Evolutionary conservation across 2,329 filamentous ascomycete species (phyloP).

Genomic region (Ascosphaera apis): DNA sequence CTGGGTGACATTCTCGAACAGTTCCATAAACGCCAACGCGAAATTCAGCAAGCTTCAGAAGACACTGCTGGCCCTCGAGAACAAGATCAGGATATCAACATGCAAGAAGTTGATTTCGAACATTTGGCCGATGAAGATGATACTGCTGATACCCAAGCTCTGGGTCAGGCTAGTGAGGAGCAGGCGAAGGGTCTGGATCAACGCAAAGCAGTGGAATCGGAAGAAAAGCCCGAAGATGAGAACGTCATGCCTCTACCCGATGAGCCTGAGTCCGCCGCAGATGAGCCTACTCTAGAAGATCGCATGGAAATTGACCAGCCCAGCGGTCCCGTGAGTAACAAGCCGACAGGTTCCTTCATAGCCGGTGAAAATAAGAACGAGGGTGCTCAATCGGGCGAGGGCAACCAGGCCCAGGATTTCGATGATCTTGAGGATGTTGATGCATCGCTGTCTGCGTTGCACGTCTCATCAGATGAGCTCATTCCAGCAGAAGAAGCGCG

Average conservation of each 20-base stretch:
- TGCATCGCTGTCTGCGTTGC: slow-evolving; percentile 44
- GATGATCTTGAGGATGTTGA: slow-evolving; percentile 25
- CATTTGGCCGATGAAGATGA: slow-evolving; percentile 70
- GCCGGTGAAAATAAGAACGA: slow-evolving; percentile 21
- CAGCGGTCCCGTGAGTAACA: slow-evolving; percentile 14
- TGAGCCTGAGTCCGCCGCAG: slow-evolving; percentile 14
- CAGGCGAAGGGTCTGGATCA: slow-evolving; percentile 71
- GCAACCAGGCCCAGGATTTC: slow-evolving; percentile 20
- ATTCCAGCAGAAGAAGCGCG: slow-evolving; percentile 34
- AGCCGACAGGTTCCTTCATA: slow-evolving; percentile 25
- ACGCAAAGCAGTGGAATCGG: slow-evolving; percentile 59
- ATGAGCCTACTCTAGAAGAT: slow-evolving; percentile 26
- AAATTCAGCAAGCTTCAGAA: slow-evolving; percentile 44
- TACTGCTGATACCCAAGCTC: slow-evolving; percentile 67
- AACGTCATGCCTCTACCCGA: slow-evolving; percentile 34
- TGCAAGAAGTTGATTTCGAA: slow-evolving; percentile 68
- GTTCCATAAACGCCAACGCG: slow-evolving; percentile 72
- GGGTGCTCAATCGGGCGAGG: slow-evolving; percentile 9
- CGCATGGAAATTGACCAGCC: slow-evolving; percentile 20
- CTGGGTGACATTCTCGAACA: slow-evolving; percentile 78
- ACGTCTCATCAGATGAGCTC: slow-evolving; percentile 35
- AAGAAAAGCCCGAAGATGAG: slow-evolving; percentile 31
- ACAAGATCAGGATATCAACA: slow-evolving; percentile 39
- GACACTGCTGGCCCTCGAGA: slow-evolving; percentile 30
- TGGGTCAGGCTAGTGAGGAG: slow-evolving; percentile 72